phyloP scores from a whole-genome alignment of 2,329 filamentous ascomycete species.

The Metarhizium album region DNA sequence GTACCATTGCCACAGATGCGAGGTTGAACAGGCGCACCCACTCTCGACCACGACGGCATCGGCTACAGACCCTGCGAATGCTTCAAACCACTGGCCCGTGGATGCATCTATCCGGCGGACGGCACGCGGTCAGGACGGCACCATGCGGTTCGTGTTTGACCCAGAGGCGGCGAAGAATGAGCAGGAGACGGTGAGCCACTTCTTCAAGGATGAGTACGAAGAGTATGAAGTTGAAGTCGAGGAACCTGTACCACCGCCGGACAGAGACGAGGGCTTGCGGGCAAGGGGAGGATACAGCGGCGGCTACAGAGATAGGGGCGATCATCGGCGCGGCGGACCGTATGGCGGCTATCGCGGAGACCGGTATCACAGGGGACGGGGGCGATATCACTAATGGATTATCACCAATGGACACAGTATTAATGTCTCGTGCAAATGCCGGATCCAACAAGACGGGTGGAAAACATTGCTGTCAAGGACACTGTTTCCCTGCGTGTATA shows the following conservation, averaged over 20 bases:
- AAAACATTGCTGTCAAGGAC: too few species aligned
- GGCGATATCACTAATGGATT: constrained; percentile 19
- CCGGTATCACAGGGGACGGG: constrained; percentile 22
- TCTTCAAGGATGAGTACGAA: constrained; percentile 64
- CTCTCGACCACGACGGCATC: constrained; percentile 18
- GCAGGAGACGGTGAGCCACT: constrained; percentile 53
- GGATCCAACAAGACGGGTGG: too few species aligned
- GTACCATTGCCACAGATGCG: constrained; percentile 44
- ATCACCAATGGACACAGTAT: too few species aligned
- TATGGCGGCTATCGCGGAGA: constrained; percentile 26
- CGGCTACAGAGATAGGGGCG: constrained; percentile 21
- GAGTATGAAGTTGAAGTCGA: constrained; percentile 73
- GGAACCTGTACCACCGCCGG: constrained; percentile 35
- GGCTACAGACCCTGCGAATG: constrained; percentile 12
- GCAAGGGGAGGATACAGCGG: constrained; percentile 9
- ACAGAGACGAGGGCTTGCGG: constrained; percentile 1
- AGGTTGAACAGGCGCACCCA: constrained; percentile 25
- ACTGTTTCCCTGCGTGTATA: too few species aligned
- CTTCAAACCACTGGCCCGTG: constrained; percentile 27
- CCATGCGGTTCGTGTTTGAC: constrained; percentile 83
- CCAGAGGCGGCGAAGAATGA: constrained; percentile 64
- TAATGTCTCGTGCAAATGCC: too few species aligned
- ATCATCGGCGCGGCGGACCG: constrained; percentile 21
- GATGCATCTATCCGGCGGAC: constrained; percentile 20
- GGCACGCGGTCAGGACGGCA: constrained; percentile 50